Base-by-base conservation (phyloP, 2,329 filamentous ascomycete species). In the Trichoderma endophyticum region DNA sequence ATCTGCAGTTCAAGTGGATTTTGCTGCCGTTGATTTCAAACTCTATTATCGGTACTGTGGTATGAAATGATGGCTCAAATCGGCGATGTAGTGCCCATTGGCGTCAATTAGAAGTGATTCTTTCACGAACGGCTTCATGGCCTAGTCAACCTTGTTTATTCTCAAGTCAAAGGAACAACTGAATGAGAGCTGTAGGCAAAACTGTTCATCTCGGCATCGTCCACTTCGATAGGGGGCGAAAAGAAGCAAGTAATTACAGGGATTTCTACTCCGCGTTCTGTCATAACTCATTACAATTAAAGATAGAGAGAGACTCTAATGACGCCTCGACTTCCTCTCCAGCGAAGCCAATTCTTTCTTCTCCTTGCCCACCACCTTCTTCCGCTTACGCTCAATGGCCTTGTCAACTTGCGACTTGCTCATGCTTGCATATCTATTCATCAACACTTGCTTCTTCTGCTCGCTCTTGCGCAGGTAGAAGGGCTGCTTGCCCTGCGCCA, bases 391-490 rank as follows among this genome's bases (percentile, higher is more conserved):
- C 86, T 97, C 94, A 77, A 98, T 93, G 15, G 91, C 90, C 84
- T 91, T 92, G 74, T 97, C 92, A 73, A 94, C 88, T 82, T 98
- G 91, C 80, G 91, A 92, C 79, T 92, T 92, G 82, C 93, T 96
- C 91, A 98, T 92, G 73, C 89, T 88, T 77, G 91, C 88, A 82
- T 93, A 98, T 80, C 92, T 90, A 77, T 96, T 91, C 78, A 93
- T 85, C 74, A 98, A 84, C 71, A 94, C 86, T 81, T 91, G 86
- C 86, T 95, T 94, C 90, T 96, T 97, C 85, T 96, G 89, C 83
- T 98, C 95, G 78, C 91, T 90, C 84, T 91, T 91, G 89, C 99
- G 99, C 77, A 98, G 84, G 82, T 93, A 98, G 83, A 94, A 99
- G 0, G 96, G 95, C 80, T 88, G 90, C 89, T 98, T 98, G 73